These are phyloP conservation scores for Magnolia sinica DNA, from an alignment of 164 flowering plant genomes.

Conservation along the genomic window DNA sequence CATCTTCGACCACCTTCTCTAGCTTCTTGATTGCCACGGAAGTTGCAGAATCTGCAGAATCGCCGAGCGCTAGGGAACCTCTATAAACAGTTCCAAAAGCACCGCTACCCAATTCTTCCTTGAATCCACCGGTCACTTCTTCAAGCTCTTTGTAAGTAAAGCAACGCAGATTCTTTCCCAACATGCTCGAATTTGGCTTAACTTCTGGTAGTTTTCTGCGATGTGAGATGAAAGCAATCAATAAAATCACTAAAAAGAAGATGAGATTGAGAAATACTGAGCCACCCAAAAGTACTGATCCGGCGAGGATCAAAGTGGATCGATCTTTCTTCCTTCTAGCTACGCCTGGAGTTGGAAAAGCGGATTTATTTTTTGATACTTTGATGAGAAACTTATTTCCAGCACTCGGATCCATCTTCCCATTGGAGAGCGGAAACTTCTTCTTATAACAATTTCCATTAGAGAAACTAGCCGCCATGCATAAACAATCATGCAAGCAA, in stretches of 20 bases:
- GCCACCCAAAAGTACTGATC: not conserved
- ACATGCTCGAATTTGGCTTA: not conserved
- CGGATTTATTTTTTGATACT: conserved; percentile 16
- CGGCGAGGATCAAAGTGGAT: not conserved
- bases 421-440: conserved; percentile 35
- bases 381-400: conserved; percentile 31
- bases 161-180: conserved; percentile 1
- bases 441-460: conserved; percentile 43
- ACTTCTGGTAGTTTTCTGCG: not conserved
- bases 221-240: not conserved
- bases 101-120: conserved; percentile 15
- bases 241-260: not conserved
- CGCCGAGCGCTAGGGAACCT: conserved; percentile 4
- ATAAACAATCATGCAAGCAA: conserved; percentile 49
- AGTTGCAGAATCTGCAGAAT: not conserved
- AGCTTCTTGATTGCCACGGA: conserved; percentile 2
- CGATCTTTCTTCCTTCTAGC: conserved; percentile 1
- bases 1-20: not conserved
- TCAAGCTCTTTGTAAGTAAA: conserved; percentile 23
- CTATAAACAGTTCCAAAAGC: conserved; percentile 20
- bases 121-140: conserved; percentile 23
- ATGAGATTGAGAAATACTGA: conserved; percentile 1
- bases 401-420: conserved; percentile 10
- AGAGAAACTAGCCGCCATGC: conserved; percentile 36
- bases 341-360: not conserved